Evolutionary conservation across 2,329 filamentous ascomycete species (phyloP).

Genomic region (Rasamsonia emersonii): DNA sequence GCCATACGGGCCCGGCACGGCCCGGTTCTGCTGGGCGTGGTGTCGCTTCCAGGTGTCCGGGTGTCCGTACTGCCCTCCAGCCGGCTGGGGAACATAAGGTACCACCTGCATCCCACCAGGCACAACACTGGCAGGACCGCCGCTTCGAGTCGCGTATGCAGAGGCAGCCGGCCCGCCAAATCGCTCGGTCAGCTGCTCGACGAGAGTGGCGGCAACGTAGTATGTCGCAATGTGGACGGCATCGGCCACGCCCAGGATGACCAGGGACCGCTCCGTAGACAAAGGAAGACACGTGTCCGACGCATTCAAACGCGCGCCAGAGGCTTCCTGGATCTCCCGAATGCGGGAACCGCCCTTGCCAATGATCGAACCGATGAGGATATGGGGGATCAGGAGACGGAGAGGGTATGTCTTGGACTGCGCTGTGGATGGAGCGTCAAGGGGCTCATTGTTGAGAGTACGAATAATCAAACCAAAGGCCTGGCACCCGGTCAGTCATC

Average conservation of each 20-base stretch:
- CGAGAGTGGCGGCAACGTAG: conserved; percentile 95
- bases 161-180: conserved; percentile 94
- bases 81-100: conserved; percentile 91
- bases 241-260: conserved; percentile 95
- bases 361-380: conserved; percentile 97
- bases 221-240: conserved; percentile 98
- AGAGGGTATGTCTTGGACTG: conserved; percentile 97
- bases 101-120: conserved; percentile 98
- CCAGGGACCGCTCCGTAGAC: conserved; percentile 93
- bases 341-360: conserved; percentile 94
- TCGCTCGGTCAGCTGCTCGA: conserved; percentile 92
- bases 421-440: conserved; percentile 77
- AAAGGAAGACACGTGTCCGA: conserved; percentile 90
- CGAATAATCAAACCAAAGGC: conserved; percentile 97
- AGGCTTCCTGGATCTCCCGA: conserved; percentile 96
- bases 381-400: conserved; percentile 88
- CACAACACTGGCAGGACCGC: conserved; percentile 84
- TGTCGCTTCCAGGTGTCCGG: conserved; percentile 75
- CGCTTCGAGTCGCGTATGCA: conserved; percentile 93
- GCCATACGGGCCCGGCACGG: conserved; percentile 64
- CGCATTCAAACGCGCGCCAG: conserved; percentile 89
- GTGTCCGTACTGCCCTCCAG: conserved; percentile 84
- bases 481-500: conserved; percentile 36
- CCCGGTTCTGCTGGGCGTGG: conserved; percentile 63
- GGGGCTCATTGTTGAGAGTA: conserved; percentile 92